phyloP scores from a whole-genome alignment of 2,329 filamentous ascomycete species.

The Aureobasidium namibiae region DNA sequence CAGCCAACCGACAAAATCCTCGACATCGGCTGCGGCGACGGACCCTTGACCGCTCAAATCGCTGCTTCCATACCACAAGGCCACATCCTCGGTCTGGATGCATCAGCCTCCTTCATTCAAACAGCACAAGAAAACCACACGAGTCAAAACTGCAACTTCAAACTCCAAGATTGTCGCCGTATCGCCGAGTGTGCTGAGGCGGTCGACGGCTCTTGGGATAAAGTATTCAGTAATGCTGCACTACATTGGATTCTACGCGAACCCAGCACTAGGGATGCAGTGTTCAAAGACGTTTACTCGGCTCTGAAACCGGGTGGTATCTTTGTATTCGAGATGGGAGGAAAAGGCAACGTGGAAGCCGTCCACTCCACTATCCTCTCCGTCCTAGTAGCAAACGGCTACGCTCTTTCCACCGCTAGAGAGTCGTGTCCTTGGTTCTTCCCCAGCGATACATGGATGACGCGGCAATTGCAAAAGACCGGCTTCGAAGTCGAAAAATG shows the following conservation, averaged over 20 bases:
- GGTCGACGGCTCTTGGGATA: constrained; percentile 25
- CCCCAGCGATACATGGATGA: constrained; percentile 54
- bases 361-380: constrained; percentile 50
- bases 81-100: constrained; percentile 32
- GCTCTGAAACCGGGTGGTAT: constrained; percentile 47
- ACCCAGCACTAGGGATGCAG: constrained; percentile 35
- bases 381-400: constrained; percentile 42
- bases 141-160: constrained; percentile 21
- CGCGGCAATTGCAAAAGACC: constrained; percentile 26
- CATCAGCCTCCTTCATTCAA: constrained; percentile 32
- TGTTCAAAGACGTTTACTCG: constrained; percentile 47
- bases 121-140: constrained; percentile 24
- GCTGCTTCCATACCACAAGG: constrained; percentile 21
- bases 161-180: constrained; percentile 25
- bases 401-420: constrained; percentile 42
- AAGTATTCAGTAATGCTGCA: constrained; percentile 36
- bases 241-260: constrained; percentile 44
- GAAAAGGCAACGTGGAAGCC: constrained; percentile 59
- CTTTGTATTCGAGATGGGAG: constrained; percentile 65
- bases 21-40: constrained; percentile 34
- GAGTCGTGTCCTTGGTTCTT: constrained; percentile 63
- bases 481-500: constrained; percentile 39
- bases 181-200: constrained; percentile 19
- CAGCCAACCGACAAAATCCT: constrained; percentile 30
- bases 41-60: constrained; percentile 32